Evolutionary conservation across 306 rosid species (phyloP).

Genomic region (Ormosia emarginata): DNA sequence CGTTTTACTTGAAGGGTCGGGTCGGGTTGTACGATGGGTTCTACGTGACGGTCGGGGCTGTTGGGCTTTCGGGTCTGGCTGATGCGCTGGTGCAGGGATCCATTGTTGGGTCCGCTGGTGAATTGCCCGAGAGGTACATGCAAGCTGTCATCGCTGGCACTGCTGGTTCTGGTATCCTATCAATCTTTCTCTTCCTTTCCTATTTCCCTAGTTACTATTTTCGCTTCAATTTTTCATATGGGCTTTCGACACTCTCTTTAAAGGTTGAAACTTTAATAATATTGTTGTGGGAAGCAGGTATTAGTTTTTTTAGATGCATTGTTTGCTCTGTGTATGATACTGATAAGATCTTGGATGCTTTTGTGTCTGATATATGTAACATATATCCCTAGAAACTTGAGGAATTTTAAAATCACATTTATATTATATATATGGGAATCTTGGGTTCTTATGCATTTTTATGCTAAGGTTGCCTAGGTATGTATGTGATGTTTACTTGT

Average conservation of each 20-base stretch:
- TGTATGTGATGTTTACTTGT: background rate
- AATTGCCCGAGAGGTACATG: slow-evolving; percentile 79
- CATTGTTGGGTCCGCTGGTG: slow-evolving; percentile 77
- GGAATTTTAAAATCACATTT: background rate
- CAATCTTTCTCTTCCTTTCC: background rate
- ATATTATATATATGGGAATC: background rate
- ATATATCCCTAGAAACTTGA: background rate
- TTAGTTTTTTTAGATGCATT: background rate
- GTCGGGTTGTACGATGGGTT: slow-evolving; percentile 72
- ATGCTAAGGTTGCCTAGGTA: background rate
- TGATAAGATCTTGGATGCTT: background rate
- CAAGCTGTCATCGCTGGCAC: slow-evolving; percentile 91
- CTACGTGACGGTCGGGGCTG: slow-evolving; percentile 53
- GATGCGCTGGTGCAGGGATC: slow-evolving; percentile 81
- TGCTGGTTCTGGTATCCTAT: slow-evolving; percentile 61
- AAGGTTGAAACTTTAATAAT: background rate
- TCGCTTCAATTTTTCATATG: background rate
- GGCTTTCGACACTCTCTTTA: background rate
- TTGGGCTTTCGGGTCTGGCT: slow-evolving; percentile 54
- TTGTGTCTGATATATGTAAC: background rate
- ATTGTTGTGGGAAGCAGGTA: background rate
- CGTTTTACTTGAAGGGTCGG: slow-evolving; percentile 55
- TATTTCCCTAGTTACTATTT: background rate
- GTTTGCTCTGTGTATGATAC: background rate
- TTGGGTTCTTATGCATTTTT: background rate